Conservation (phyloP, 2,329 filamentous ascomycete genomes). For the Cucurbitaria berberidis region DNA sequence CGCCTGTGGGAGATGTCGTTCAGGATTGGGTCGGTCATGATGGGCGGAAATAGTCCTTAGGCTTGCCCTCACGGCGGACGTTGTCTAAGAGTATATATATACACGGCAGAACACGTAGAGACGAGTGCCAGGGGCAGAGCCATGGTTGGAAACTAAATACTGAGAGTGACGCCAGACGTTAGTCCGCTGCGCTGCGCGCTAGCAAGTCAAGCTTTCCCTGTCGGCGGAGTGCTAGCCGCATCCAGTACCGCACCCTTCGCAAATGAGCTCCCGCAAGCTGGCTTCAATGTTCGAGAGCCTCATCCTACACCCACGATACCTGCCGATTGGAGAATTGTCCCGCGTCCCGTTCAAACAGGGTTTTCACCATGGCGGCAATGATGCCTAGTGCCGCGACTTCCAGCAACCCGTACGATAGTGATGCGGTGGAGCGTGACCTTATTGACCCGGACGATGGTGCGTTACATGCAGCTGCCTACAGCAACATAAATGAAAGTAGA, state of each 20-base stretch:
- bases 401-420: conserved; percentile 53
- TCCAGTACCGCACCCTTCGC: conserved; percentile 26
- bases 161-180: conserved; percentile 33
- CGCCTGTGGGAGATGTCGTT: conserved; percentile 93
- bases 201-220: conserved; percentile 28
- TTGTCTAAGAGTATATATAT: conserved; percentile 18
- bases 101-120: conserved; percentile 13
- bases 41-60: conserved; percentile 11
- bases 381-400: conserved; percentile 50
- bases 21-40: conserved; percentile 63
- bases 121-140: conserved; percentile 17
- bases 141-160: conserved; percentile 33
- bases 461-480: conserved; percentile 25
- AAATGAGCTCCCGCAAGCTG: conserved; percentile 21
- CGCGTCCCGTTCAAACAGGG: conserved; percentile 31
- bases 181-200: conserved; percentile 21
- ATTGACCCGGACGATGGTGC: conserved; percentile 61
- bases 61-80: conserved; percentile 11
- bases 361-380: conserved; percentile 53
- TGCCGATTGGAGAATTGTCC: conserved; percentile 32
- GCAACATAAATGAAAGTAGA: neutral
- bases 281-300: conserved; percentile 36
- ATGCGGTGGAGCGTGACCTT: conserved; percentile 57
- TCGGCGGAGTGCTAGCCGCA: conserved; percentile 31
- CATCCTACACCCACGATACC: conserved; percentile 35